Base-by-base conservation (phyloP, 805 yeast species). In the Candida nitratophila region DNA sequence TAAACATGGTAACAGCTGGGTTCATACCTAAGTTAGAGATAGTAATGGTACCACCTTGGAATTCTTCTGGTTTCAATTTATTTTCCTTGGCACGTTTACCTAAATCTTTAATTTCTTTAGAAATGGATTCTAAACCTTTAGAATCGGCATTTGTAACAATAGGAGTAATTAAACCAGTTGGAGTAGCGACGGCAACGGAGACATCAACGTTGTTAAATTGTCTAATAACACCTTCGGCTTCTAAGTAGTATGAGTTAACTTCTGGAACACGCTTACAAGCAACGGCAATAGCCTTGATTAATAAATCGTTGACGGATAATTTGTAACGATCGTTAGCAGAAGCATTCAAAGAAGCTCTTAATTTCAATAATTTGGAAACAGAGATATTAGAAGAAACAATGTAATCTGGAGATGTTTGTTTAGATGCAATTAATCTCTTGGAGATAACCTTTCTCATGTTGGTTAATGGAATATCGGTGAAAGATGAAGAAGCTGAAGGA, bases 21-120 rank as follows among this genome's bases (percentile, higher is more conserved):
- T 93, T 93, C 99, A 93, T 93, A 64, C 99, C 99, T 76, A 93
- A 75, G 83, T 93, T 93, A 53, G 98, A 93, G 62, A 93, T 91
- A 66, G 97, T 89, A 68, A 93, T 87, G 56, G 99, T 90, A 63
- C 99, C 99, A 59, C 99, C 99, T 77, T 88, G 96, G 83, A 86
- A 93, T 73, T 93, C 99, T 68, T 88, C 95, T 50, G 99, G 99
- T 53, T 70, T 63, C 65, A 93, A 81, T 75, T 91, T 93, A 70
- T 88, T 89, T 48, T 76, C 88, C 70, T 91, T 89, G 49, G 99
- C 99, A 70, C 93, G 87, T 76, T 86, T 86, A 55, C 96, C 98
- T 55, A 93, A 77, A 56, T 85, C 96, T 76, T 93, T 93, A 59
- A 87, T 78, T 64, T 83, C 87, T 48, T 66, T 64, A 37, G 98